These are phyloP conservation scores for Helichrysum umbraculigerum DNA, from an alignment of 129 eudicot genomes.

Conservation along the genomic window DNA sequence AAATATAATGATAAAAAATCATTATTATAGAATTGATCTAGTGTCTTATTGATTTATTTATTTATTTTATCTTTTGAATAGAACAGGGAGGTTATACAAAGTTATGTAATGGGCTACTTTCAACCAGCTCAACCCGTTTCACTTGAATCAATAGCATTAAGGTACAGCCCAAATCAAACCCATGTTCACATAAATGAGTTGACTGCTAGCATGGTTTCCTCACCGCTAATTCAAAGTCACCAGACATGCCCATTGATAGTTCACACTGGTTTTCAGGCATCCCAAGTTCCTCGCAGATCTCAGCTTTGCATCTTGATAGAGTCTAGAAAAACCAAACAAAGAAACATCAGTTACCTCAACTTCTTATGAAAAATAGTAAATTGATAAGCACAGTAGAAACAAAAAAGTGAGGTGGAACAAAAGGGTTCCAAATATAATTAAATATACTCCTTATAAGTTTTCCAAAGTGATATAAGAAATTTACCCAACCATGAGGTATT, in stretches of 20 bases:
- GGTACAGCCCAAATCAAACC: not conserved
- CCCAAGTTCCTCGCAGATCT: slow-evolving; percentile 80
- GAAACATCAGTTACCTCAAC: slow-evolving; percentile 15
- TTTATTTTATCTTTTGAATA: no score
- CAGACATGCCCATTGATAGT: slow-evolving; percentile 99
- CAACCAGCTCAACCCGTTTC: not conserved
- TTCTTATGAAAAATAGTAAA: not conserved
- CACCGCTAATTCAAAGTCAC: slow-evolving; percentile 94
- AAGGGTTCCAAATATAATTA: not conserved
- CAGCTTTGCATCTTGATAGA: slow-evolving; percentile 64
- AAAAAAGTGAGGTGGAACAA: not conserved
- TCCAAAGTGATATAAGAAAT: slow-evolving; percentile 5
- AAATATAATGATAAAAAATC: not conserved
- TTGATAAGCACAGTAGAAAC: not conserved
- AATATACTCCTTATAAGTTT: not conserved
- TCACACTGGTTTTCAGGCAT: slow-evolving; percentile 68
- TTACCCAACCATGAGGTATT: slow-evolving; percentile 33
- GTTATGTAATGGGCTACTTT: not conserved
- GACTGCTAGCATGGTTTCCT: slow-evolving; percentile 3
- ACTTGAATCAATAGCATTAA: slow-evolving; percentile 10
- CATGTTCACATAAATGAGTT: not conserved
- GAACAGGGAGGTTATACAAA: not conserved
- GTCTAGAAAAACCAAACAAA: slow-evolving; percentile 42
- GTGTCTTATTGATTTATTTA: not conserved
- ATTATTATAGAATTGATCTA: not conserved